phyloP scores from a whole-genome alignment of 2,329 filamentous ascomycete species.

The Cordyceps farinosa region DNA sequence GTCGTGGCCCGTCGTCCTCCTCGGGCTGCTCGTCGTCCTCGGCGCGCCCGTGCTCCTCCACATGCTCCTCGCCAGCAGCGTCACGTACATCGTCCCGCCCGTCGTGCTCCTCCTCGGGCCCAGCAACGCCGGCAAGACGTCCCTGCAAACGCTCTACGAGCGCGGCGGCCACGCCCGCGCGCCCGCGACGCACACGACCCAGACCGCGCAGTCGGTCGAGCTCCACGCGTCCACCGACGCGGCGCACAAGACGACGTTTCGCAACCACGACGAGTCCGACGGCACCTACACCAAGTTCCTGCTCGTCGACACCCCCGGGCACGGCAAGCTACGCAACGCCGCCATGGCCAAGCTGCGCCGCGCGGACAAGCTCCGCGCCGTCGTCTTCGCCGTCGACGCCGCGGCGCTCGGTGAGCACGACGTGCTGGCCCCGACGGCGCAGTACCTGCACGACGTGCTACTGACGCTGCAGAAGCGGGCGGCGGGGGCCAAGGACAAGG shows the following conservation, averaged over 20 bases:
- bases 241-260: slow-evolving; percentile 42
- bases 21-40: slow-evolving; percentile 69
- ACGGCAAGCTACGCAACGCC: slow-evolving; percentile 82
- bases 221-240: slow-evolving; percentile 50
- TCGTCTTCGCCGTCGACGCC: slow-evolving; percentile 89
- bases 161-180: slow-evolving; percentile 40
- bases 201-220: slow-evolving; percentile 49
- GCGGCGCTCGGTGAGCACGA: slow-evolving; percentile 60
- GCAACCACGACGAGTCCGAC: slow-evolving; percentile 53
- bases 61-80: slow-evolving; percentile 64
- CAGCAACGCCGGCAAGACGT: slow-evolving; percentile 80
- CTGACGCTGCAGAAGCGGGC: slow-evolving; percentile 74
- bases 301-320: slow-evolving; percentile 86
- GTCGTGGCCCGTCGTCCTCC: slow-evolving; percentile 58
- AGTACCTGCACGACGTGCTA: slow-evolving; percentile 87
- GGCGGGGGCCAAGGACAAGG: slow-evolving; percentile 36
- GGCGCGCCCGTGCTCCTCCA: slow-evolving; percentile 76
- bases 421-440: slow-evolving; percentile 67
- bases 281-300: slow-evolving; percentile 65
- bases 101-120: slow-evolving; percentile 80
- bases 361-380: slow-evolving; percentile 57
- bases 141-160: slow-evolving; percentile 72
- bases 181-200: slow-evolving; percentile 52
- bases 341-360: slow-evolving; percentile 52
- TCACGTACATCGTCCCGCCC: slow-evolving; percentile 63